Evolutionary conservation across 805 yeast species (phyloP), one percentile per base, ranked within the genome.

Genomic region (Kazachstania bromeliacearum): DNA sequence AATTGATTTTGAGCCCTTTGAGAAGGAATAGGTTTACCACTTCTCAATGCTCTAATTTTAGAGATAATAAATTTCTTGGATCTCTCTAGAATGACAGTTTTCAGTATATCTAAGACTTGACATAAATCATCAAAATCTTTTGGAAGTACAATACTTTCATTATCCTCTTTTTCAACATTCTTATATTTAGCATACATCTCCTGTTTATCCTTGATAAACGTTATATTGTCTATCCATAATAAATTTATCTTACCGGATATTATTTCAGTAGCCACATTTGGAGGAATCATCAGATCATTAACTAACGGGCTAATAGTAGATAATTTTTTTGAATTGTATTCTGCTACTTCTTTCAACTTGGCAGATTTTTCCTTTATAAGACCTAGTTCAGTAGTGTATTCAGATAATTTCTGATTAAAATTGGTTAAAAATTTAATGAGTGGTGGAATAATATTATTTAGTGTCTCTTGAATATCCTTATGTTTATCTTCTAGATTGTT

Each of bases 281-380:
- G 92, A 0, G 96, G 83, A 6, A 88, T 73, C 40, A 82, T 64
- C 24, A 83, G 63, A 44, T 83, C 88, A 26, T 80, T 70, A 1
- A 87, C 77, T n/a, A 84, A 62, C 0, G 95, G 94, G 14, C 81
- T 75, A 38, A 87, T 68, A 35, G 66, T 66, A 7, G 57, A 55
- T 38, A 77, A 73, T 14, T 71, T 66, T 22, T 59, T 47, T 13
- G 70, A 66, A 33, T 79, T 73, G 27, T 62, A 58, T 9, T 63
- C 63, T 10, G 79, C 63, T 28, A 75, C 64, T 15, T 57, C 47
- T 27, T 71, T 67, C 28, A 81, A 55, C 13, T 62, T 57, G 13
- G 68, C 52, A 2, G 83, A 75, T 39, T 75, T 67, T 5, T 62
- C 53, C 46, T 77, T 79, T 24, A 81, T 64, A 31, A 65, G 66